phyloP scores from a whole-genome alignment of 1,284 basidiomycete species.

The Leccinum colubrinum region DNA sequence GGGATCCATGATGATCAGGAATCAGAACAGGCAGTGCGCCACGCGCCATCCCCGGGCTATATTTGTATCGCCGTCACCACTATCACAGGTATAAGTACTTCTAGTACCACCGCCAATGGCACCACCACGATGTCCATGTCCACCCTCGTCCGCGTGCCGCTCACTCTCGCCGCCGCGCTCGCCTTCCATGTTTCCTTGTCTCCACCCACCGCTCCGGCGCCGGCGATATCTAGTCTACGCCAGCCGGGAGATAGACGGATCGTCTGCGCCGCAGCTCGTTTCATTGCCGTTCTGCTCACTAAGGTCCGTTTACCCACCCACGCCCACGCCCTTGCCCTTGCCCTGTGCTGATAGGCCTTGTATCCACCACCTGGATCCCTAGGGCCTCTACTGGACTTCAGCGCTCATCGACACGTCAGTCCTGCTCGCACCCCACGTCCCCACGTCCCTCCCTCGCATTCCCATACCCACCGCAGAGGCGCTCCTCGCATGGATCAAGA shows the following conservation, averaged over 20 bases:
- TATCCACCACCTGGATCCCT: background rate
- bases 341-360: background rate
- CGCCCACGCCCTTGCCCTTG: no score
- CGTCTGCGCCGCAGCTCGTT: conserved; percentile 5
- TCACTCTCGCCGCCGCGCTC: conserved; percentile 18
- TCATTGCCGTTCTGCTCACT: conserved; percentile 8
- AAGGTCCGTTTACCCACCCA: conserved; percentile 12
- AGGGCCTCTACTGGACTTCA: conserved; percentile 25
- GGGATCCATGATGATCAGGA: background rate
- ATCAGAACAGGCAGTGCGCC: background rate
- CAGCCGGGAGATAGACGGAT: background rate
- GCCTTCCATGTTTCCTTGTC: conserved; percentile 26
- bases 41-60: background rate
- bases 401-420: conserved; percentile 15
- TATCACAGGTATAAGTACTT: background rate
- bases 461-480: background rate
- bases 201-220: background rate
- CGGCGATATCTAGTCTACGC: background rate
- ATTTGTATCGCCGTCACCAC: background rate
- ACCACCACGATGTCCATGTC: conserved; percentile 1
- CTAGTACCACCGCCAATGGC: background rate
- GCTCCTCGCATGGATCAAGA: background rate
- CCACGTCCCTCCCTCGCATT: background rate
- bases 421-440: conserved; percentile 12
- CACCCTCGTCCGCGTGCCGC: conserved; percentile 17